A percentile compares a stretch with the other conserved stretches of the same genome.
Conservation (phyloP, 1,284 basidiomycete genomes). For the Ceratorhiza oryzae-sativae region DNA sequence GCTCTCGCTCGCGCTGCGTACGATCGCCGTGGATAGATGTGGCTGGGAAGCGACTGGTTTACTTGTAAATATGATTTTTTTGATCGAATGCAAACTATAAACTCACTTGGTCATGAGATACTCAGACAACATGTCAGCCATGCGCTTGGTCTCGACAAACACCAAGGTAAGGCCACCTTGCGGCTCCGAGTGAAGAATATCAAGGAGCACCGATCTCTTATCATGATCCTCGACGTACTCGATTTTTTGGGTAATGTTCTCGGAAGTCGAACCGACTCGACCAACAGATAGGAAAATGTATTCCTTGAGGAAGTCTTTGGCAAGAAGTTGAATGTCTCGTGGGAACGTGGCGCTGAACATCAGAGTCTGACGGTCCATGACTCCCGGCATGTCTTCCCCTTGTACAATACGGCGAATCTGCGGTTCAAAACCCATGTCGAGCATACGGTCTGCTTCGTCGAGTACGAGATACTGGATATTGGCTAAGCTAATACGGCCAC, state of each 20-base stretch:
- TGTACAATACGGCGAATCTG: slow-evolving; percentile 99
- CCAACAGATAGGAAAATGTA: slow-evolving; percentile 99
- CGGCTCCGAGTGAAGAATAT: slow-evolving; percentile 81
- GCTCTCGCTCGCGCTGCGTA: slow-evolving; percentile 97
- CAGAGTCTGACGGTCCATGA: slow-evolving; percentile 93
- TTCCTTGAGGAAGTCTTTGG: slow-evolving; percentile 93
- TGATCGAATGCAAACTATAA: not conserved
- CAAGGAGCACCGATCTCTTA: slow-evolving; percentile 96
- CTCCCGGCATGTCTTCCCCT: slow-evolving; percentile 97
- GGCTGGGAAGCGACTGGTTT: slow-evolving; percentile 73
- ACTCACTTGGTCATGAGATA: slow-evolving; percentile 76
- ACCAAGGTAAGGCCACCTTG: slow-evolving; percentile 87
- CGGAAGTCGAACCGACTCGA: slow-evolving; percentile 96
- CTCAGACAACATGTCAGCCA: slow-evolving; percentile 98
- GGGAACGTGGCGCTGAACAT: slow-evolving; percentile 99
- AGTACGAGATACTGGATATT: slow-evolving; percentile 98
- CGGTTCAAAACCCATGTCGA: slow-evolving; percentile 99
- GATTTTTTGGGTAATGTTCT: slow-evolving; percentile 99
- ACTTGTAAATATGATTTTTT: not conserved
- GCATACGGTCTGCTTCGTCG: slow-evolving; percentile 99
- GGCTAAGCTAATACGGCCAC: slow-evolving; percentile 93
- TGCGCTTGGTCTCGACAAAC: slow-evolving; percentile 99
- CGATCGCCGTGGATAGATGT: slow-evolving; percentile 99
- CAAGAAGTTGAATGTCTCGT: slow-evolving; percentile 97
- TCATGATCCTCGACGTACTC: slow-evolving; percentile 98